phyloP scores from a whole-genome alignment of 2,329 filamentous ascomycete genomes.

The Lasiodiplodia theobromae region DNA sequence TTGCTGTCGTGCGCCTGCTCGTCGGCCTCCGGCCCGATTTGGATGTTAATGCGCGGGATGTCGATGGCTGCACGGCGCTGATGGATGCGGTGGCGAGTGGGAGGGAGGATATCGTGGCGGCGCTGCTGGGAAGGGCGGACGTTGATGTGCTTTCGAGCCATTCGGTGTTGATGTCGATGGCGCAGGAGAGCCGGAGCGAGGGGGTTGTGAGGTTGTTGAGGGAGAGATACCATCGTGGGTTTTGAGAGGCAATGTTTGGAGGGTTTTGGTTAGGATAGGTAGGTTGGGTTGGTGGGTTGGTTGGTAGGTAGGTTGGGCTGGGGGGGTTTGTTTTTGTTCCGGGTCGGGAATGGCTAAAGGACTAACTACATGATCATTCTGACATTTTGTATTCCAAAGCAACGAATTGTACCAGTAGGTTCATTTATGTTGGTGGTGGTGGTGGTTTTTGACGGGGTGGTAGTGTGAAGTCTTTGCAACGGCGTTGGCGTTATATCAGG shows the following conservation, averaged over 20 bases:
- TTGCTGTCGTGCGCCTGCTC: neutral
- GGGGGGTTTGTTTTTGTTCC: too few relatives aligned
- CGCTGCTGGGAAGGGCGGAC: neutral
- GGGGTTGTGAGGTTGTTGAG: neutral
- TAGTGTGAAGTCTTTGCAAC: too few relatives aligned
- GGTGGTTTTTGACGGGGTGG: too few relatives aligned
- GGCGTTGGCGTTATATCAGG: too few relatives aligned
- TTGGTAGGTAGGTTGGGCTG: neutral
- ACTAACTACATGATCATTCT: too few relatives aligned
- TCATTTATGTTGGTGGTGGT: too few relatives aligned
- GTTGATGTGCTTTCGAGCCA: neutral
- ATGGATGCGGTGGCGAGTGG: neutral
- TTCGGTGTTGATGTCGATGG: neutral
- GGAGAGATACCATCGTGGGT: constrained; percentile 6
- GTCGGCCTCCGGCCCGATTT: neutral
- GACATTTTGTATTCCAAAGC: too few relatives aligned
- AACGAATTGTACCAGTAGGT: too few relatives aligned
- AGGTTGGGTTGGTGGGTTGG: neutral
- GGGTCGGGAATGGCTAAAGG: too few relatives aligned
- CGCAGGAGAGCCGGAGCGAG: neutral
- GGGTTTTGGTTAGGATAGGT: neutral
- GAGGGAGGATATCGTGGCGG: neutral
- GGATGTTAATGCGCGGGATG: constrained; percentile 6
- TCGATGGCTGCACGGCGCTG: constrained; percentile 5
- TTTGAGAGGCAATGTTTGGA: neutral